phyloP scores from a whole-genome alignment of 352 stramenopile genomes.

The Peronosclerospora sorghi region DNA sequence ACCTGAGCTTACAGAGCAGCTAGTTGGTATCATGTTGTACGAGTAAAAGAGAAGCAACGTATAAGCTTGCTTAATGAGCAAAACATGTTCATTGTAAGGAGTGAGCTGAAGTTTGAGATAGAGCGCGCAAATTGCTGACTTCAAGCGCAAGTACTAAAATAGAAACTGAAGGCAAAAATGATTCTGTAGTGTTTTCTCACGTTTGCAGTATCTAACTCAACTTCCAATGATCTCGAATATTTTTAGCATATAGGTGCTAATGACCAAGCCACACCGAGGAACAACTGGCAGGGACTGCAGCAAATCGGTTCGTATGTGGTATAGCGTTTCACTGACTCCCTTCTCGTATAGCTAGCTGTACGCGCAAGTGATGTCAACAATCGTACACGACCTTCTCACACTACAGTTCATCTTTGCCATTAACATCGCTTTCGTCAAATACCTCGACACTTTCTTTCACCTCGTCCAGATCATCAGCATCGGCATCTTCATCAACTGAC shows the following conservation, averaged over 20 bases:
- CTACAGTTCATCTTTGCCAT: slow-evolving; percentile 69
- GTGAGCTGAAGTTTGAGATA: slow-evolving; percentile 92
- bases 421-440: slow-evolving; percentile 11
- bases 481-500: slow-evolving; percentile 29
- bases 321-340: slow-evolving; percentile 63
- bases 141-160: slow-evolving; percentile 95
- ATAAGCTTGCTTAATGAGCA: slow-evolving; percentile 94
- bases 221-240: slow-evolving; percentile 26
- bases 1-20: slow-evolving; percentile 91
- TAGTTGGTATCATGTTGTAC: slow-evolving; percentile 92
- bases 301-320: slow-evolving; percentile 87
- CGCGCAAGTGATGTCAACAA: too few relatives aligned
- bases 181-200: slow-evolving; percentile 20
- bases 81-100: slow-evolving; percentile 94
- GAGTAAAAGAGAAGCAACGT: slow-evolving; percentile 94
- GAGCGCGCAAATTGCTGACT: slow-evolving; percentile 87
- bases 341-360: too few relatives aligned
- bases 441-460: slow-evolving; percentile 40
- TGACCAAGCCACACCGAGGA: slow-evolving; percentile 54
- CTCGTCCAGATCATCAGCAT: slow-evolving; percentile 23
- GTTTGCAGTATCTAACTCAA: slow-evolving; percentile 21
- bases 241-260: slow-evolving; percentile 19
- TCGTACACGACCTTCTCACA: too few relatives aligned
- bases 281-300: slow-evolving; percentile 72
- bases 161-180: slow-evolving; percentile 83